A percentile compares a stretch with the other conserved stretches of the same genome.
Evolutionary conservation across 2,329 filamentous ascomycete species (phyloP).

Genomic region (Knoxdaviesia capensis): DNA sequence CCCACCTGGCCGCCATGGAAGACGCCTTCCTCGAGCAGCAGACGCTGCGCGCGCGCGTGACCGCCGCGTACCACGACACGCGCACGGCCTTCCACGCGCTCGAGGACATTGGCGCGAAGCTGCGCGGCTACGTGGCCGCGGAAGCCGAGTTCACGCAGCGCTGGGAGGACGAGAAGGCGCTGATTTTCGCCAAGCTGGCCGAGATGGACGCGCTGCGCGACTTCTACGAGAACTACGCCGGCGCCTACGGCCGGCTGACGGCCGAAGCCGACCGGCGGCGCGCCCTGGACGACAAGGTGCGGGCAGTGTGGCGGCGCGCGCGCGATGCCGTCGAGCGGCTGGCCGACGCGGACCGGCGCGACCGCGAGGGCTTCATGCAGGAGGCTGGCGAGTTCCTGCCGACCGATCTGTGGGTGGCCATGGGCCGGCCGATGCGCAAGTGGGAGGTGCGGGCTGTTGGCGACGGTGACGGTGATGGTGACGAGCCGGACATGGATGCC

Average conservation of each 20-base stretch:
- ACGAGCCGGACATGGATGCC: conserved; percentile 3
- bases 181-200: conserved; percentile 45
- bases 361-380: conserved; percentile 58
- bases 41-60: conserved; percentile 28
- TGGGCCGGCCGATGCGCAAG: conserved; percentile 36
- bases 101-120: conserved; percentile 42
- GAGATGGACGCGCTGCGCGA: conserved; percentile 59
- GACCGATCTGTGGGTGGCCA: conserved; percentile 67
- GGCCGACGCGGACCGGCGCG: conserved; percentile 48
- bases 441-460: conserved; percentile 26
- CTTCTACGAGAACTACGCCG: conserved; percentile 77
- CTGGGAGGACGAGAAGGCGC: conserved; percentile 58
- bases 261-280: conserved; percentile 65
- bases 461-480: conserved; percentile 8
- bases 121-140: conserved; percentile 44
- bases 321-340: conserved; percentile 58
- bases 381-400: conserved; percentile 78
- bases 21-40: conserved; percentile 46
- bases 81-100: conserved; percentile 44
- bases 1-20: conserved; percentile 56
- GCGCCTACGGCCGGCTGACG: conserved; percentile 67
- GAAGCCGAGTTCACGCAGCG: conserved; percentile 40
- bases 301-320: conserved; percentile 56
- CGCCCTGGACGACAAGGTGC: conserved; percentile 52
- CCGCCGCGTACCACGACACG: conserved; percentile 34